Conservation (phyloP, 1,284 basidiomycete species). For the Cryptococcus sp. region DNA sequence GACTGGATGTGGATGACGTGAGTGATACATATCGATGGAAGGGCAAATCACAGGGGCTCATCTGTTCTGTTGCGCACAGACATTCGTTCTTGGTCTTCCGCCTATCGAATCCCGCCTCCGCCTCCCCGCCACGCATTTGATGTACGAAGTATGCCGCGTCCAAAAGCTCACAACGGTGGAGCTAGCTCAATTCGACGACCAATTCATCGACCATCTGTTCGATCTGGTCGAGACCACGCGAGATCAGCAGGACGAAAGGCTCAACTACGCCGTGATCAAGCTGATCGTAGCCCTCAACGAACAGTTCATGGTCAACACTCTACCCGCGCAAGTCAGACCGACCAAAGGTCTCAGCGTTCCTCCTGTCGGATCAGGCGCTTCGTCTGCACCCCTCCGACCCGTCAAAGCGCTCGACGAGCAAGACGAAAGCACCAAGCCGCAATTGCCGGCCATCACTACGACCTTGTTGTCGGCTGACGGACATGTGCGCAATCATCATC, state of each 20-base stretch:
- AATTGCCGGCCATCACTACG: not conserved
- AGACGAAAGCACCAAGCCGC: not conserved
- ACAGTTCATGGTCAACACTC: conserved; percentile 89
- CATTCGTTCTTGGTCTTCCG: conserved; percentile 45
- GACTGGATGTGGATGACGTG: conserved; percentile 50
- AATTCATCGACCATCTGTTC: conserved; percentile 87
- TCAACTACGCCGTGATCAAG: conserved; percentile 93
- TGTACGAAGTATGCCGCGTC: conserved; percentile 89
- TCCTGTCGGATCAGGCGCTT: not conserved
- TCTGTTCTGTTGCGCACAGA: conserved; percentile 15
- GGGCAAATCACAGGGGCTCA: too few relatives aligned
- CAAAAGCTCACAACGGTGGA: conserved; percentile 77
- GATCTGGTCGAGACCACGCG: conserved; percentile 92
- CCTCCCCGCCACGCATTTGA: conserved; percentile 68
- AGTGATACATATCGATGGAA: conserved; percentile 10
- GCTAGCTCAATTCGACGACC: conserved; percentile 71
- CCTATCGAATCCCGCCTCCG: conserved; percentile 80
- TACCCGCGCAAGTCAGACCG: conserved; percentile 34
- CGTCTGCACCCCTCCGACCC: not conserved
- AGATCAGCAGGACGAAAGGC: conserved; percentile 81
- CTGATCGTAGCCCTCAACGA: conserved; percentile 93
- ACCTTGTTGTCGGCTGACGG: not conserved
- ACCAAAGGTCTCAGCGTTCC: conserved; percentile 10
- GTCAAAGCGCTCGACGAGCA: conserved; percentile 12
- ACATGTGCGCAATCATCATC: conserved; percentile 28